Conservation (phyloP, 192 early-diverging fungal species). For the Backusella morwellensis region DNA sequence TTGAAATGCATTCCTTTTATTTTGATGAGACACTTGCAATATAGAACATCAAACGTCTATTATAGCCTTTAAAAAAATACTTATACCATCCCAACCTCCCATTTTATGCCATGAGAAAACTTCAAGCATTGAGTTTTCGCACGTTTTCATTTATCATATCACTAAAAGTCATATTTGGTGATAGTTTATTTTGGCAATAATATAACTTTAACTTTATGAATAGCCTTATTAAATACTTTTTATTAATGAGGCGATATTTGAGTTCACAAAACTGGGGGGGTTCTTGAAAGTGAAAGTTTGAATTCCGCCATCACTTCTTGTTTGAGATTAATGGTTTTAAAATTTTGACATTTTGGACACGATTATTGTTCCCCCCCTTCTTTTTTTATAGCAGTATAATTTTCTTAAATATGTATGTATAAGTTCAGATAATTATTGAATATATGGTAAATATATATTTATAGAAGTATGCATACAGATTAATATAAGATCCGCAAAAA, state of each 20-base stretch:
- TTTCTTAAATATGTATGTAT: neutral
- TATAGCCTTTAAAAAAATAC: too few relatives aligned
- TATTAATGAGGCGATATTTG: neutral
- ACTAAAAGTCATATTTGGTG: neutral
- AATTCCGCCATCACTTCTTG: neutral
- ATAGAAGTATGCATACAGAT: neutral
- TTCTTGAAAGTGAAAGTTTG: neutral
- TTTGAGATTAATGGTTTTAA: neutral
- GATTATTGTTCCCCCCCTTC: neutral
- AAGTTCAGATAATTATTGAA: neutral
- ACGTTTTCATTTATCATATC: neutral
- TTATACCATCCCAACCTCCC: neutral
- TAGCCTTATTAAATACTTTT: neutral
- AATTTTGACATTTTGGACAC: neutral
- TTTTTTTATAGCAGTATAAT: neutral
- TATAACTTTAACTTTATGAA: neutral
- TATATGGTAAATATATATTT: neutral
- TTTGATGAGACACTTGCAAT: too few relatives aligned
- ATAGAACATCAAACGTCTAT: too few relatives aligned
- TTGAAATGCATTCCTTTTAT: too few relatives aligned
- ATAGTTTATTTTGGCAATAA: neutral
- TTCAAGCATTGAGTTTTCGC: neutral
- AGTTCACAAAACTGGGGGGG: too few relatives aligned
- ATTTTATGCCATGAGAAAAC: neutral
- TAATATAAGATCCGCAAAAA: neutral